phyloP scores from a whole-genome alignment of 2,329 filamentous ascomycete genomes.

The Polytolypa hystricis region DNA sequence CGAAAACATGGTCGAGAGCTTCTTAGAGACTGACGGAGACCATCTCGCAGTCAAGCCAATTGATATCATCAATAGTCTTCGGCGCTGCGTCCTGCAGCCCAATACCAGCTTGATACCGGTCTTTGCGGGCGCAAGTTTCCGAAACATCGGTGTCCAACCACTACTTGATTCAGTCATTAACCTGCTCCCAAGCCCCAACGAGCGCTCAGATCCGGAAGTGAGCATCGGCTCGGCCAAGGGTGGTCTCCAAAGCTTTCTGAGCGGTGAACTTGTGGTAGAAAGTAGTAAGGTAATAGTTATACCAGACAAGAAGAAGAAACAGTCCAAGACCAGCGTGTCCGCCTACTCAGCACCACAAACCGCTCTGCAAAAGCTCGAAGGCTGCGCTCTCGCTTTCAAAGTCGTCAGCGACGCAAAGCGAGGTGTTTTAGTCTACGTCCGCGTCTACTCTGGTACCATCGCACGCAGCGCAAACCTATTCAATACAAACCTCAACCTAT shows the following conservation, averaged over 20 bases:
- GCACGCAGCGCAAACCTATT: slow-evolving; percentile 64
- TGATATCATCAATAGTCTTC: slow-evolving; percentile 61
- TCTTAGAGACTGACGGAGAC: slow-evolving; percentile 66
- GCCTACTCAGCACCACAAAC: slow-evolving; percentile 36
- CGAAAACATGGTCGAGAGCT: slow-evolving; percentile 72
- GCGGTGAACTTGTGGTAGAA: slow-evolving; percentile 34
- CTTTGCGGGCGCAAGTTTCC: slow-evolving; percentile 84
- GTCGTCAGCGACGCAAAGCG: slow-evolving; percentile 79
- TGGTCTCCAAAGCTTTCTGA: slow-evolving; percentile 41
- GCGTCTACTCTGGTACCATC: slow-evolving; percentile 78
- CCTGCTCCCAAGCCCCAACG: slow-evolving; percentile 70
- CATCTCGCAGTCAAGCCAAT: slow-evolving; percentile 54
- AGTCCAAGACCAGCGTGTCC: slow-evolving; percentile 28
- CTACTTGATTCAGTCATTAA: slow-evolving; percentile 81
- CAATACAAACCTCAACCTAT: slow-evolving; percentile 74
- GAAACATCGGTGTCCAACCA: slow-evolving; percentile 87
- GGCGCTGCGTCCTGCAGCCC: slow-evolving; percentile 58
- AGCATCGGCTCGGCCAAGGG: slow-evolving; percentile 50
- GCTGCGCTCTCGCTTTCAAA: slow-evolving; percentile 72
- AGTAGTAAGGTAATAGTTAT: slow-evolving; percentile 21
- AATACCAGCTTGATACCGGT: slow-evolving; percentile 65
- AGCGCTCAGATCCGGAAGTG: slow-evolving; percentile 69
- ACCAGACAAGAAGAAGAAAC: slow-evolving; percentile 32
- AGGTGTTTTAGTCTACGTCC: slow-evolving; percentile 81
- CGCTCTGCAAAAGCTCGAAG: slow-evolving; percentile 51